Conservation (phyloP, 768 basidiomycete species). For the Symmetrospora coprosmae region DNA sequence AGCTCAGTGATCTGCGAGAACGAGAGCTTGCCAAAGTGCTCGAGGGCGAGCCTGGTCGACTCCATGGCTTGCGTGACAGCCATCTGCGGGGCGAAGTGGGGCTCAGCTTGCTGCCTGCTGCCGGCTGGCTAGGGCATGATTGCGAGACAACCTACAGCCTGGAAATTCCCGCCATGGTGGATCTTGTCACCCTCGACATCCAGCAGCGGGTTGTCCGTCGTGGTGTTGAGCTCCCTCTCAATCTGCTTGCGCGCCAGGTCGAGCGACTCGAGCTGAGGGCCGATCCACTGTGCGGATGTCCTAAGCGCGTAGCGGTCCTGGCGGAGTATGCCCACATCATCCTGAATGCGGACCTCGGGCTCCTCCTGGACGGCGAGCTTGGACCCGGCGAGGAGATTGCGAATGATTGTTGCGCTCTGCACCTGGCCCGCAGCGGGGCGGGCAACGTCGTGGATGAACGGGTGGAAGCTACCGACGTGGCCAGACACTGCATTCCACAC, state of each 20-base stretch:
- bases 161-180: conserved; percentile 62
- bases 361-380: conserved; percentile 57
- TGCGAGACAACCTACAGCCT: conserved; percentile 34
- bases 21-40: conserved; percentile 55
- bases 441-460: conserved; percentile 55
- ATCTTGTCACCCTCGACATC: conserved; percentile 53
- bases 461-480: conserved; percentile 37
- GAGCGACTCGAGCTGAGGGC: conserved; percentile 71
- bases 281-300: conserved; percentile 56
- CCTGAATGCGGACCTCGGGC: conserved; percentile 54
- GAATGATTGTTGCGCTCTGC: conserved; percentile 56
- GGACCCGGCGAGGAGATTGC: conserved; percentile 55
- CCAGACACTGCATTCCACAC: conserved; percentile 44
- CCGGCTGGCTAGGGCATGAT: neutral
- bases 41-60: conserved; percentile 59
- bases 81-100: conserved; percentile 35
- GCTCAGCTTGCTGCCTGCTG: neutral
- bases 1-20: conserved; percentile 59
- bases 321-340: conserved; percentile 58
- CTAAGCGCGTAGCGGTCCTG: conserved; percentile 58
- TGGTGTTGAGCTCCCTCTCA: conserved; percentile 66
- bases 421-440: conserved; percentile 79
- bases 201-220: conserved; percentile 75
- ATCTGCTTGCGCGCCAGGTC: conserved; percentile 51
- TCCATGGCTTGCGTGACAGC: conserved; percentile 76